Evolutionary conservation across 2,329 filamentous ascomycete genomes (phyloP).

Genomic region (Fusarium oxysporum): DNA sequence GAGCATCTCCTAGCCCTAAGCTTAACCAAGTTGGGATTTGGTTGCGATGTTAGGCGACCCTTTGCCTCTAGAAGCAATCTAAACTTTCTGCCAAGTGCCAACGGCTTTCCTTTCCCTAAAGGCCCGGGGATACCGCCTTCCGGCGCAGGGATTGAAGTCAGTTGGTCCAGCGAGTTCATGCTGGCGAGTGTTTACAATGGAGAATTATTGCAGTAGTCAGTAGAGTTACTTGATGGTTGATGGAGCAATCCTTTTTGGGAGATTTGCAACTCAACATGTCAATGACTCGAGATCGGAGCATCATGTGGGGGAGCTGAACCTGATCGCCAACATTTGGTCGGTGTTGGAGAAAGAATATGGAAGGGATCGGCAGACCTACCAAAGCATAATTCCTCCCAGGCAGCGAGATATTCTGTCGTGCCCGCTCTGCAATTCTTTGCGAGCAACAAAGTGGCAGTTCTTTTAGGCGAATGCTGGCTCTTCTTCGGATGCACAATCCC

Average conservation of each 20-base stretch:
- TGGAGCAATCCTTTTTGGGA: background rate
- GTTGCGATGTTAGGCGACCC: background rate
- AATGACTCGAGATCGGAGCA: slow-evolving; percentile 13
- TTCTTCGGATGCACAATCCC: background rate
- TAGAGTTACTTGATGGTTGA: background rate
- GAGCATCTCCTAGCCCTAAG: background rate
- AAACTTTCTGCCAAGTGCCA: background rate
- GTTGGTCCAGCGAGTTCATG: background rate
- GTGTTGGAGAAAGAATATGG: background rate
- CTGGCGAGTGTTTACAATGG: background rate
- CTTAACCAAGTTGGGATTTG: too few species aligned
- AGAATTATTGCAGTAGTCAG: background rate
- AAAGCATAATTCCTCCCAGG: background rate
- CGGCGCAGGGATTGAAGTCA: background rate
- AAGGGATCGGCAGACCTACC: slow-evolving; percentile 16
- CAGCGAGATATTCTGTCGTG: background rate
- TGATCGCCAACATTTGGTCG: background rate
- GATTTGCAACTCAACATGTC: background rate
- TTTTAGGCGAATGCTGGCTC: background rate
- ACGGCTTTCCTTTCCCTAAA: background rate
- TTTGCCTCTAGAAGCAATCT: slow-evolving; percentile 1
- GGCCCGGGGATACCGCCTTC: background rate
- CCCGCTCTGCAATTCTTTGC: background rate
- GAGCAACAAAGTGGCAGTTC: background rate
- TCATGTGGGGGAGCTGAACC: slow-evolving; percentile 22